phyloP scores from a whole-genome alignment of 2,329 filamentous ascomycete species.

The Neonectria punicea region DNA sequence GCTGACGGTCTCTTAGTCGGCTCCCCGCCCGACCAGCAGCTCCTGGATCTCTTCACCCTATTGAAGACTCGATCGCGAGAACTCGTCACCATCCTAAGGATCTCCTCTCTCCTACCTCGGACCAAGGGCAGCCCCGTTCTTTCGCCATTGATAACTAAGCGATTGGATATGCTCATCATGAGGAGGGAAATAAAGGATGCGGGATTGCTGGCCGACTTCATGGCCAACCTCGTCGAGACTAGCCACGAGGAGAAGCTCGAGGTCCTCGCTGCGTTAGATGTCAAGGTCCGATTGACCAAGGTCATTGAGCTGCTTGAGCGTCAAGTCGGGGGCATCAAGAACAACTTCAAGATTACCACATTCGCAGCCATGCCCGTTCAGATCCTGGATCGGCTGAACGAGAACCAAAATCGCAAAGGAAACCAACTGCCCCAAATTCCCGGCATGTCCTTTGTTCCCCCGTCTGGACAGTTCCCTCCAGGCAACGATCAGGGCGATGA shows the following conservation, averaged over 20 bases:
- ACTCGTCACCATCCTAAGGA: slow-evolving; percentile 82
- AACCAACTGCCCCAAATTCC: slow-evolving; percentile 53
- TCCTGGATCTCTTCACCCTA: slow-evolving; percentile 78
- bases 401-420: slow-evolving; percentile 49
- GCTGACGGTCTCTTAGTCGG: slow-evolving; percentile 40
- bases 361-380: slow-evolving; percentile 75
- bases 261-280: slow-evolving; percentile 82
- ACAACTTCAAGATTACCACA: slow-evolving; percentile 85
- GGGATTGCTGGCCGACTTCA: slow-evolving; percentile 90
- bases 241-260: slow-evolving; percentile 91
- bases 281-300: slow-evolving; percentile 80
- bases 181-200: slow-evolving; percentile 85
- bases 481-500: slow-evolving; percentile 70
- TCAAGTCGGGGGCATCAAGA: slow-evolving; percentile 86
- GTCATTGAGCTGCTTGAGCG: slow-evolving; percentile 86
- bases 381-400: slow-evolving; percentile 64
- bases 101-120: slow-evolving; percentile 85
- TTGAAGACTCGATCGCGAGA: slow-evolving; percentile 89
- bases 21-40: slow-evolving; percentile 62
- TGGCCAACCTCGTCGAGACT: slow-evolving; percentile 91
- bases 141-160: slow-evolving; percentile 85
- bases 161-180: slow-evolving; percentile 87
- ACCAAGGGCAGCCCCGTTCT: slow-evolving; percentile 71
- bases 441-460: slow-evolving; percentile 50
- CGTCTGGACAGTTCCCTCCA: slow-evolving; percentile 51